A percentile compares a stretch with the other conserved stretches of the same genome.
Evolutionary conservation across 148 eudicot species (phyloP).

Genomic region (Dianthus caryophyllus): DNA sequence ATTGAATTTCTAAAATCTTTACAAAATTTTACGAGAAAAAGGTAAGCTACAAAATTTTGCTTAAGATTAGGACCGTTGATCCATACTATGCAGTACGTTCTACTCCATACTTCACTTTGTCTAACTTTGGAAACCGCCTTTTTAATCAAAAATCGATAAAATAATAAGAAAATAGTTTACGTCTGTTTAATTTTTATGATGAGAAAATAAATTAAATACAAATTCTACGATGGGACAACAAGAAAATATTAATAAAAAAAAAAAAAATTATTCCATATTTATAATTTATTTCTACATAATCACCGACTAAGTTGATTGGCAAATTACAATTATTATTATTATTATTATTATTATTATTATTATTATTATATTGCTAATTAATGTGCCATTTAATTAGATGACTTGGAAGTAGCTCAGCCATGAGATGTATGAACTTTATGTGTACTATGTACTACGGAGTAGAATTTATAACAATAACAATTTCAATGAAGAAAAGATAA

Average conservation of each 20-base stretch:
- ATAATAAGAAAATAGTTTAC: neutral
- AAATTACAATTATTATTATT: too few species aligned
- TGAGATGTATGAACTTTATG: neutral
- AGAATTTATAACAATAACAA: neutral
- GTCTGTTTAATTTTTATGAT: too few species aligned
- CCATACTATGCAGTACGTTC: constrained; percentile 2
- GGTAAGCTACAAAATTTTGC: constrained; percentile 5
- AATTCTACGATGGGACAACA: too few species aligned
- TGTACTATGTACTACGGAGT: neutral
- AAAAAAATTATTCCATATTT: too few species aligned
- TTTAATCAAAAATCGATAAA: constrained; percentile 16
- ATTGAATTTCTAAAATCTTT: neutral
- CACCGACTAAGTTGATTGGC: constrained; percentile 23
- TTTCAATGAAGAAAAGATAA: neutral
- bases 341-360: too few species aligned
- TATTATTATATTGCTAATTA: constrained; percentile 1
- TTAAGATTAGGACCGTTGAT: neutral
- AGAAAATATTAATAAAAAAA: too few species aligned
- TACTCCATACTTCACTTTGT: constrained; percentile 10
- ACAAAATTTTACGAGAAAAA: neutral
- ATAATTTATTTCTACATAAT: constrained; percentile 11
- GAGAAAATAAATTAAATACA: too few species aligned
- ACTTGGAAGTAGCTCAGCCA: constrained; percentile 11
- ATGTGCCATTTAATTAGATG: neutral
- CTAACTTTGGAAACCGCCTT: too few species aligned